These are phyloP conservation scores for Microthyrium microscopicum DNA, from an alignment of 2,329 filamentous ascomycete species.

Conservation along the genomic window DNA sequence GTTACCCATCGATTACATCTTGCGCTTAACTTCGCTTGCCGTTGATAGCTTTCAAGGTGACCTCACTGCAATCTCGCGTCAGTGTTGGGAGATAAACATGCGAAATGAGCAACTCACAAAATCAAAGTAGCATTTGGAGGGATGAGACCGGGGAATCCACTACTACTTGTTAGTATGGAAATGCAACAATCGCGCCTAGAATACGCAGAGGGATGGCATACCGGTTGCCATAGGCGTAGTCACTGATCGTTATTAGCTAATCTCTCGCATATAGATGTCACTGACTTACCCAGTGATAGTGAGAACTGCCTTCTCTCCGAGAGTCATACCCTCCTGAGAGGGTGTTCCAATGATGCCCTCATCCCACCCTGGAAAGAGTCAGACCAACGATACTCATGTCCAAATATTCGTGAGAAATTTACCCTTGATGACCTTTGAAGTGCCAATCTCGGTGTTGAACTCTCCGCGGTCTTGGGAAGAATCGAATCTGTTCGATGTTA, in stretches of 20 bases:
- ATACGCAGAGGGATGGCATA: constrained; percentile 21
- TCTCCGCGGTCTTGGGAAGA: constrained; percentile 62
- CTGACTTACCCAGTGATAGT: constrained; percentile 56
- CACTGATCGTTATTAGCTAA: constrained; percentile 24
- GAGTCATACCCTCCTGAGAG: constrained; percentile 50
- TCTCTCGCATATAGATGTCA: not conserved
- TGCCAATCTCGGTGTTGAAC: constrained; percentile 64
- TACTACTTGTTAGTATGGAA: constrained; percentile 4
- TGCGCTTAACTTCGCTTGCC: constrained; percentile 24
- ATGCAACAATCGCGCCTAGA: not conserved
- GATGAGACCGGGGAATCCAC: constrained; percentile 9
- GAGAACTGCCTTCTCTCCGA: constrained; percentile 78
- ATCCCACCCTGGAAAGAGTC: constrained; percentile 28
- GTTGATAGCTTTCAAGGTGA: constrained; percentile 50
- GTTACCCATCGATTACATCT: not conserved
- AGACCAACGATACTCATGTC: not conserved
- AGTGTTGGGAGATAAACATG: constrained; percentile 3
- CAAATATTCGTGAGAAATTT: constrained; percentile 12
- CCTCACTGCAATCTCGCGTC: constrained; percentile 49
- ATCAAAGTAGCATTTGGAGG: constrained; percentile 10
- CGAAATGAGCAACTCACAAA: constrained; percentile 5
- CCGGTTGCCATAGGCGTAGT: constrained; percentile 48
- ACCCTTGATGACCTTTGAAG: constrained; percentile 78
- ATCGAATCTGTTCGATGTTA: constrained; percentile 58
- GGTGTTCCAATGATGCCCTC: constrained; percentile 47